phyloP scores from a whole-genome alignment of 192 early-diverging fungal genomes.

The Backusella mclennaniae region DNA sequence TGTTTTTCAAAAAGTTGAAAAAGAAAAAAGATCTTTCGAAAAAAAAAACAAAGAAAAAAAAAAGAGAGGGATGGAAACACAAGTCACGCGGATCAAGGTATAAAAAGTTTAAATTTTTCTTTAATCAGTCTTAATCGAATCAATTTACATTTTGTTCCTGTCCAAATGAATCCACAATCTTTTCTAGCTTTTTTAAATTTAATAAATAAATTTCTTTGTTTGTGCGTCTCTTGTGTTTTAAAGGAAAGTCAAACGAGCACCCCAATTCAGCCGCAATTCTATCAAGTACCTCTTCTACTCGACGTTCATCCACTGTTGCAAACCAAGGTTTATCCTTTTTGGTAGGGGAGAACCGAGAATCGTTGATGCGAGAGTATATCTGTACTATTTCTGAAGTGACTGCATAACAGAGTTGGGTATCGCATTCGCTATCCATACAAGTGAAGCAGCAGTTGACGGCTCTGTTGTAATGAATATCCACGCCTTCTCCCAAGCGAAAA shows the following conservation, averaged over 20 bases:
- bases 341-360: background rate
- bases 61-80: background rate
- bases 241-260: background rate
- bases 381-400: background rate
- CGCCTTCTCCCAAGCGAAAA: background rate
- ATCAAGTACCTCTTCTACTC: background rate
- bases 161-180: background rate
- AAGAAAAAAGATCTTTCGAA: background rate
- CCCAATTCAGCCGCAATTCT: background rate
- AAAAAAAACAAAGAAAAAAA: background rate
- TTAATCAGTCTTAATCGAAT: too few relatives aligned
- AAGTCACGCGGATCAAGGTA: slow-evolving; percentile 2
- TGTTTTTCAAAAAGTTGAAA: background rate
- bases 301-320: background rate
- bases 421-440: background rate
- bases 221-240: background rate
- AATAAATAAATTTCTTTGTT: background rate
- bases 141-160: too few relatives aligned
- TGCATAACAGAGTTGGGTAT: background rate
- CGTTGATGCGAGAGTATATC: background rate
- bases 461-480: background rate
- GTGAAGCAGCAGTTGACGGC: background rate
- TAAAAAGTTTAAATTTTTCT: too few relatives aligned
- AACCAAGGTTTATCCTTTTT: background rate
- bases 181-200: background rate